phyloP scores from a whole-genome alignment of 2,329 filamentous ascomycete species.

The Talaromyces pinophilus region DNA sequence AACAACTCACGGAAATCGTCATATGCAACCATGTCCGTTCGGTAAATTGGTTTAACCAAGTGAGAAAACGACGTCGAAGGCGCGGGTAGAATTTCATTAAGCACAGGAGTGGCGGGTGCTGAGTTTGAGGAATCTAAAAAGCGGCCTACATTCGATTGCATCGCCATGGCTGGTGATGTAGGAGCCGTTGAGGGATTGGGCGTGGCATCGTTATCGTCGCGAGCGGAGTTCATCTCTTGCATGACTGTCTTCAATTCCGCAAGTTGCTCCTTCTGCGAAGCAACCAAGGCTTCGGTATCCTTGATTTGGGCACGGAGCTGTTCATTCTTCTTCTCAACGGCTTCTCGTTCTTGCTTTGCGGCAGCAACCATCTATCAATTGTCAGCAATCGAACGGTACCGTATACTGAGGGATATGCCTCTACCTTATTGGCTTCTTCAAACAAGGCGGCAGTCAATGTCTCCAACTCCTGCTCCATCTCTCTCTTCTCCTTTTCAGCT shows the following conservation, averaged over 20 bases:
- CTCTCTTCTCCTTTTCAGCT: constrained; percentile 76
- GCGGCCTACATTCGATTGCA: constrained; percentile 50
- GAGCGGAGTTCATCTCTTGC: constrained; percentile 74
- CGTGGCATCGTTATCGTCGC: constrained; percentile 69
- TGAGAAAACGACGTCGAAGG: constrained; percentile 75
- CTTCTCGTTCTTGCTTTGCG: constrained; percentile 81
- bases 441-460: constrained; percentile 90
- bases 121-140: constrained; percentile 63
- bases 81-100: constrained; percentile 59
- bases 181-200: constrained; percentile 70
- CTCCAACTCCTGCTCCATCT: constrained; percentile 90
- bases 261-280: constrained; percentile 90
- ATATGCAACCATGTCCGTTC: constrained; percentile 77
- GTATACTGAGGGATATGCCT: background rate
- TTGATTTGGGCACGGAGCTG: constrained; percentile 81
- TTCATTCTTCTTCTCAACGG: constrained; percentile 79
- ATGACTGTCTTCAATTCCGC: constrained; percentile 88
- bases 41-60: constrained; percentile 77
- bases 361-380: constrained; percentile 76
- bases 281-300: constrained; percentile 81
- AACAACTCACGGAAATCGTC: constrained; percentile 82
- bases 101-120: constrained; percentile 51
- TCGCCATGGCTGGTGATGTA: constrained; percentile 71
- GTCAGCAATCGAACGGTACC: constrained; percentile 23
- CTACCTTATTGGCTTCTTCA: constrained; percentile 87